A percentile compares a stretch with the other conserved stretches of the same genome.
Conservation (phyloP, 1,284 basidiomycete genomes). For the Peniophora sp. region DNA sequence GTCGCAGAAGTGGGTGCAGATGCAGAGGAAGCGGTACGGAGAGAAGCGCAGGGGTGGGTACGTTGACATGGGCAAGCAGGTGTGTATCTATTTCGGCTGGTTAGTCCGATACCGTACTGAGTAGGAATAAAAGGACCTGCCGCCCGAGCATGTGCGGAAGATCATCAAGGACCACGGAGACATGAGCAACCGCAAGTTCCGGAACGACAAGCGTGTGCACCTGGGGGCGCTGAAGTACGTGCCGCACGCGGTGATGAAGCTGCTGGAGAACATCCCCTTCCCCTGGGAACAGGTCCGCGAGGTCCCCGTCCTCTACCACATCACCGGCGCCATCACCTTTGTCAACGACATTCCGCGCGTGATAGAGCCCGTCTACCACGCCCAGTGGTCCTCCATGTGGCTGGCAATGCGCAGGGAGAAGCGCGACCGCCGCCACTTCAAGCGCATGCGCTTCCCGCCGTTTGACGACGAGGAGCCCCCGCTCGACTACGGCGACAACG, state of each 20-base stretch:
- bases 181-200: constrained; percentile 95
- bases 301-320: constrained; percentile 94
- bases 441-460: constrained; percentile 99
- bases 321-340: constrained; percentile 99
- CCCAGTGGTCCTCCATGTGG: constrained; percentile 99
- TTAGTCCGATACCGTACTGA: constrained; percentile 13
- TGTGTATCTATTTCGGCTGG: constrained; percentile 22
- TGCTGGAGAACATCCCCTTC: constrained; percentile 97
- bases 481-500: constrained; percentile 97
- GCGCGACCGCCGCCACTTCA: constrained; percentile 97
- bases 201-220: constrained; percentile 98
- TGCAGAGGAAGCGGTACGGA: constrained; percentile 87
- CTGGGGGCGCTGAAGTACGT: constrained; percentile 98
- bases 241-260: constrained; percentile 98
- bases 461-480: constrained; percentile 99
- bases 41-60: constrained; percentile 85
- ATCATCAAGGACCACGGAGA: constrained; percentile 98
- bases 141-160: constrained; percentile 93
- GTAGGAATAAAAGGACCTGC: constrained; percentile 54
- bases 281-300: constrained; percentile 99
- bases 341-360: constrained; percentile 97
- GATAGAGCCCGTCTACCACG: constrained; percentile 97
- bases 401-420: constrained; percentile 99
- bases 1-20: constrained; percentile 89
- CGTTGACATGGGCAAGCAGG: constrained; percentile 92